Evolutionary conservation across 257 asterid genomes (phyloP), one percentile per base, ranked within the genome.

Genomic region (Cynanchum wilfordii): DNA sequence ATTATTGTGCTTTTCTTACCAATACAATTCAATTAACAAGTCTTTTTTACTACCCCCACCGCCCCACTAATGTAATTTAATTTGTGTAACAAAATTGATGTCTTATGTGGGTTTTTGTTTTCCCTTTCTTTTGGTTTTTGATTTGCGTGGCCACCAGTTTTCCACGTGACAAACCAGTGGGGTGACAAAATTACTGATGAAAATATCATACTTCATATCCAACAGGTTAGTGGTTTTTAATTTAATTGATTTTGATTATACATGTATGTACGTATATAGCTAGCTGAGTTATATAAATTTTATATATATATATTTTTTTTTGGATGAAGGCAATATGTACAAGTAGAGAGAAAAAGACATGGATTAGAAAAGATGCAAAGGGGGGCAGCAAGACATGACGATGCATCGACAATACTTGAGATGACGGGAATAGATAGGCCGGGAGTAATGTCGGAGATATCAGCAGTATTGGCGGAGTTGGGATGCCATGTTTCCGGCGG

Each of bases 371-470:
- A 66, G 82, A 76, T 55, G 58, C 73, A 10, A 10, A 67, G 87
- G 62, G 38, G 38, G 38, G 5, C 38, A 33, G 82, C 85, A 11
- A 62, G 75, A 4, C 83, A 81, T 4, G 38, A 33, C 4, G 38
- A 33, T n/a, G 73, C 84, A 58, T 73, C 78, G 5, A 70, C 81
- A 5, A 90, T 90, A 10, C 84, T 94, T 24, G 98, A 94, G 85
- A 89, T 94, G 89, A 89, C 95, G 0, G 98, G 89, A 29, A 78
- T 73, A 40, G 97, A 94, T 75, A 72, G 91, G 69, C 97, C 98
- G 0, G 98, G 98, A 1, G 66, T 94, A 9, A 84, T 94, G 90
- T 94, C 98, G 0, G 98, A 89, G 71, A 91, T 94, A 75, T 84
- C 96, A 0, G 97, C 96, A 0, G 96, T 85, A 27, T 70, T 94